Base-by-base conservation (phyloP, 2,329 filamentous ascomycete genomes). In the Trichoderma citrinoviride region DNA sequence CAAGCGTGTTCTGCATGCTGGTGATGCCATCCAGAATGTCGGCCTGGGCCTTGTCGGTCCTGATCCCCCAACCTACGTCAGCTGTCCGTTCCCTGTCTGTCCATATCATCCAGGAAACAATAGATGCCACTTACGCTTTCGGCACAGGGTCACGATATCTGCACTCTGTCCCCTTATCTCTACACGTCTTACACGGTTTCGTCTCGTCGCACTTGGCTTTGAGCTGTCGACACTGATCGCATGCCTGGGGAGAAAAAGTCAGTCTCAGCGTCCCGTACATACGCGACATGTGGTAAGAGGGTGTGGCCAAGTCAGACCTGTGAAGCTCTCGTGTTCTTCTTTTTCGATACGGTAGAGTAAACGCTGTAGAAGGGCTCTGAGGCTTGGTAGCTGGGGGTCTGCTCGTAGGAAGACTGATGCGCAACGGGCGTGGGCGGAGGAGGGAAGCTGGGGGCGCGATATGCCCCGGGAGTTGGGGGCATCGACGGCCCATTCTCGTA, bases 161-260 rank as follows among this genome's bases (percentile, higher is more conserved):
- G 80, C 92, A 99, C 61, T 88, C 84, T 37, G 92, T 83, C 69
- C 85, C 88, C 74, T 96, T 96, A 70, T 98, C 93, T 71, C 90
- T 90, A 76, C 95, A 99, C 71, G 89, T 92, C 73, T 92, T 94
- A 71, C 90, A 90, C 2, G 90, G 93, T 69, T 90, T 88, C 12
- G 88, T 88, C 80, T 97, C 93, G 71, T 96, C 92, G 75, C 93
- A 97, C 77, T 96, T 96, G 15, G 92, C 92, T 77, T 96, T 97
- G 44, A 94, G 84, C 67, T 90, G 85, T 65, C 93, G 88, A 77
- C 93, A 97, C 76, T 90, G 91, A 73, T 96, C 93, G 77, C 95
- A 99, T 43, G 95, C 95, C 89, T 96, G 71, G 15, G n/a, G n/a
- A n/a, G n/a, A n/a, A 43, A 43, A 49, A 37, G 17, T 71, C 55